Percentiles rank a stretch among this genome's conserved stretches.
Conservation (phyloP, 2,329 filamentous ascomycete genomes). For the Trichocomaceae sp. region DNA sequence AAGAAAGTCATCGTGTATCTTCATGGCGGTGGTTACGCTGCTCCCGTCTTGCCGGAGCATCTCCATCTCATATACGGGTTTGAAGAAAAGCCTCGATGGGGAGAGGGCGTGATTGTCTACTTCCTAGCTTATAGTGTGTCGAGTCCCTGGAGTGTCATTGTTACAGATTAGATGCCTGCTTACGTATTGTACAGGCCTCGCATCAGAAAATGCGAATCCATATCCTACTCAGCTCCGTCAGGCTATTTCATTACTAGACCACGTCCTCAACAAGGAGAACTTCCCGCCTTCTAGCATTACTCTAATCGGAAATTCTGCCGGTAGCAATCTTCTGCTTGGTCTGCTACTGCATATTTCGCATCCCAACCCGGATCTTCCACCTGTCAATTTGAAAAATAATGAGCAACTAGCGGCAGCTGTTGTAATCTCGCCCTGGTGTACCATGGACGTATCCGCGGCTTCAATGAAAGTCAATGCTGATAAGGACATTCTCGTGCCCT, state of each 20-base stretch:
- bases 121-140: slow-evolving; percentile 6
- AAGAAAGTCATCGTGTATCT: slow-evolving; percentile 10
- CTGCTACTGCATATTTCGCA: slow-evolving; percentile 8
- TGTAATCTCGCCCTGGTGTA: slow-evolving; percentile 9
- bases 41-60: background rate
- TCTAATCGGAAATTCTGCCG: slow-evolving; percentile 10
- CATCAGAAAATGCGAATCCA: background rate
- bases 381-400: background rate
- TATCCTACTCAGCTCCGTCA: slow-evolving; percentile 12
- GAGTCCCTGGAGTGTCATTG: background rate
- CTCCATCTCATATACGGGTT: slow-evolving; percentile 1
- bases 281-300: slow-evolving; percentile 5
- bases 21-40: slow-evolving; percentile 9
- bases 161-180: background rate
- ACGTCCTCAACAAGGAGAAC: slow-evolving; percentile 4
- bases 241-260: slow-evolving; percentile 4
- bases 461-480: slow-evolving; percentile 2
- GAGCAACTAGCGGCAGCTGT: background rate
- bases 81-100: background rate
- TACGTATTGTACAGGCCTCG: background rate
- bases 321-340: slow-evolving; percentile 3
- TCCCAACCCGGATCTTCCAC: background rate
- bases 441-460: slow-evolving; percentile 3
- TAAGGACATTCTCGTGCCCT: slow-evolving; percentile 2
- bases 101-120: slow-evolving; percentile 3